Base-by-base conservation (phyloP, 1,284 basidiomycete genomes). In the Polyporus tsugae region DNA sequence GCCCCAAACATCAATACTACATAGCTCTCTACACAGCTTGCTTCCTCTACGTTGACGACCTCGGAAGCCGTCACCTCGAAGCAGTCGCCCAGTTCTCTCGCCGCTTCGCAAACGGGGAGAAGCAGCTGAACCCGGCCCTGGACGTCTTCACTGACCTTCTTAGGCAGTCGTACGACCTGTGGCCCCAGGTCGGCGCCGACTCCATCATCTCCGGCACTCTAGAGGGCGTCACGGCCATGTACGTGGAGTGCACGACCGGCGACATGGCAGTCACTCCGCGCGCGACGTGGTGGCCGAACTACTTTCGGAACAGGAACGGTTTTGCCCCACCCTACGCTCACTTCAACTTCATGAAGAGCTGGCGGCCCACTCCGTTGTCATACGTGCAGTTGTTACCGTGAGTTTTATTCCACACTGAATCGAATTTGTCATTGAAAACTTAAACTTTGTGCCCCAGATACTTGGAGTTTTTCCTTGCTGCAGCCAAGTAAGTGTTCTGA, bases 341-440 rank as follows among this genome's bases (percentile, higher is more conserved):
- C 60, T 70, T 72, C 59, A 41, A 67, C 25, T 72, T 72, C 64
- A 58, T 69, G 49, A 70, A 70, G 35, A 42, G 29, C 4, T 70
- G 67, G 69, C 57, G 63, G 42, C 17, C 65, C 13, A 63, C 61
- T 2, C 58, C 67, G n/a, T 63, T 67, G 38, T 63, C 71, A 11
- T 72, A 72, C 44, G 35, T 72, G 15, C 71, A 72, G 13, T 58
- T 72, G 22, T 13, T 72, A 6, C 71, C 71, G 71, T 72, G 38
- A 65, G 71, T 64, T 10, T 6, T 35, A 4, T 13, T 2, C 7
- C 1, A 7, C n/a, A 41, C 9, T 7, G n/a, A n/a, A n/a, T 22
- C 39, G 2, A 1, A 13, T 13, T 61, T 3, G 52, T 38, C 13
- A 36, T 6, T 49, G 22, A 38, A 39, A n/a, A 57, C n/a, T n/a